Conservation (phyloP, 805 yeast genomes). For the Wickerhamiella spandovensis region DNA sequence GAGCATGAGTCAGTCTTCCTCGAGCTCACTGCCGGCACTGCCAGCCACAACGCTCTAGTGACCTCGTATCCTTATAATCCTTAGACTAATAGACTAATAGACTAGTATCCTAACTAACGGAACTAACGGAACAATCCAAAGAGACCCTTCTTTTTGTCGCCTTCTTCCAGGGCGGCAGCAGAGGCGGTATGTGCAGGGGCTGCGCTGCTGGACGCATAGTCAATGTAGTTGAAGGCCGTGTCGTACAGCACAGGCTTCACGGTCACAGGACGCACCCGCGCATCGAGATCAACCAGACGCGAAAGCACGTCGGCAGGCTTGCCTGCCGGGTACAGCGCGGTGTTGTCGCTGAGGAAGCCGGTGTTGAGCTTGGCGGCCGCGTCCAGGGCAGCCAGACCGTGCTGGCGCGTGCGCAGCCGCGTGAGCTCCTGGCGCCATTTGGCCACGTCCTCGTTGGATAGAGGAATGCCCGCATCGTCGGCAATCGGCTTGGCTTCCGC, state of each 20-base stretch:
- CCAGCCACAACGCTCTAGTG: no score
- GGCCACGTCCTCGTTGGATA: conserved; percentile 4
- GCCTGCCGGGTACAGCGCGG: conserved; percentile 29
- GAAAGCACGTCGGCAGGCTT: conserved; percentile 15
- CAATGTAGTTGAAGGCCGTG: conserved; percentile 71
- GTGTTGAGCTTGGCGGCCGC: conserved; percentile 3
- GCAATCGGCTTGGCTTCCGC: conserved; percentile 10
- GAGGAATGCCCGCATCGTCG: conserved; percentile 12
- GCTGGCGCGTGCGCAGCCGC: conserved; percentile 12
- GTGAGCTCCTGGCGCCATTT: conserved; percentile 5
- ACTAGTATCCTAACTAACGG: not conserved
- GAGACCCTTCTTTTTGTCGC: not conserved
- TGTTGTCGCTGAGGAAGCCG: conserved; percentile 33
- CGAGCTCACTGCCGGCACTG: no score
- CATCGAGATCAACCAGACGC: conserved; percentile 22
- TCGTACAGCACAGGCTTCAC: conserved; percentile 88
- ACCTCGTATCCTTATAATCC: no score
- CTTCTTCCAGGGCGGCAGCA: not conserved
- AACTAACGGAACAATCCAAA: not conserved
- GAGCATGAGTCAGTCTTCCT: not conserved
- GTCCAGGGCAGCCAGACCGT: conserved; percentile 28
- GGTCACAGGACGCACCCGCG: conserved; percentile 43
- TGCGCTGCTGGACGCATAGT: conserved; percentile 8
- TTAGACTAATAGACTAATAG: not conserved
- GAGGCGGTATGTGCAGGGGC: not conserved